Percentiles rank a stretch among this genome's conserved stretches.
These are phyloP conservation scores for Casuarina equisetifolia DNA, from an alignment of 306 rosid genomes.

Conservation along the genomic window DNA sequence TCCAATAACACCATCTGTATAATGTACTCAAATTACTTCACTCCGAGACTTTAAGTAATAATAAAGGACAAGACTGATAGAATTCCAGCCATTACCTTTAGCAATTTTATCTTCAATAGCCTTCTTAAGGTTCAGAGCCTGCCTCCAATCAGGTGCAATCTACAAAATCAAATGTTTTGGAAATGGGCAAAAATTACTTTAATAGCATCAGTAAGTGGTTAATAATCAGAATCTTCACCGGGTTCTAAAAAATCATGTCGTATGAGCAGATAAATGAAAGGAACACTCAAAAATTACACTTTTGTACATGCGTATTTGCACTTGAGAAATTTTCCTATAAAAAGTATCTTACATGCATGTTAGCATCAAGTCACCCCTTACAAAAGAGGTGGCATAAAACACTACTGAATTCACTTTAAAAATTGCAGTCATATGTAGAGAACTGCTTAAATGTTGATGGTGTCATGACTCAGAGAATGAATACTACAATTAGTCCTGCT, in stretches of 20 bases:
- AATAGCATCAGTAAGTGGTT: background rate
- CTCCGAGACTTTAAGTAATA: conserved; percentile 3
- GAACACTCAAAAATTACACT: background rate
- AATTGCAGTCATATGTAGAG: background rate
- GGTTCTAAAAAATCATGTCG: background rate
- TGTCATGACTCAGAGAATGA: background rate
- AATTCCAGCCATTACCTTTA: conserved; percentile 49
- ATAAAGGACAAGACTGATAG: background rate
- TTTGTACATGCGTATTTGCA: background rate
- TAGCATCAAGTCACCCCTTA: background rate
- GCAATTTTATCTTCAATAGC: conserved; percentile 66
- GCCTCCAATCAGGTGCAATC: conserved; percentile 98
- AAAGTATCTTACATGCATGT: background rate
- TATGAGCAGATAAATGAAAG: background rate
- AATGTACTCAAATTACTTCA: conserved; percentile 3
- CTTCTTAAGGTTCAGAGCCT: conserved; percentile 67
- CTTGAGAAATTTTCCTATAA: background rate
- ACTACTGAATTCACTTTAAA: background rate
- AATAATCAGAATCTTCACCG: background rate
- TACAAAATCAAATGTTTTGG: conserved; percentile 37
- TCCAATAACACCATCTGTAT: conserved; percentile 89
- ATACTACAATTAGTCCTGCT: background rate
- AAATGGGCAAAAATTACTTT: background rate
- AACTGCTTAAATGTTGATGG: background rate
- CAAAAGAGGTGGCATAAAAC: background rate